Percentiles rank a stretch among this genome's conserved stretches.
These are phyloP conservation scores for Sphenostylis stenocarpa DNA, from an alignment of 306 rosid species.

Conservation along the genomic window DNA sequence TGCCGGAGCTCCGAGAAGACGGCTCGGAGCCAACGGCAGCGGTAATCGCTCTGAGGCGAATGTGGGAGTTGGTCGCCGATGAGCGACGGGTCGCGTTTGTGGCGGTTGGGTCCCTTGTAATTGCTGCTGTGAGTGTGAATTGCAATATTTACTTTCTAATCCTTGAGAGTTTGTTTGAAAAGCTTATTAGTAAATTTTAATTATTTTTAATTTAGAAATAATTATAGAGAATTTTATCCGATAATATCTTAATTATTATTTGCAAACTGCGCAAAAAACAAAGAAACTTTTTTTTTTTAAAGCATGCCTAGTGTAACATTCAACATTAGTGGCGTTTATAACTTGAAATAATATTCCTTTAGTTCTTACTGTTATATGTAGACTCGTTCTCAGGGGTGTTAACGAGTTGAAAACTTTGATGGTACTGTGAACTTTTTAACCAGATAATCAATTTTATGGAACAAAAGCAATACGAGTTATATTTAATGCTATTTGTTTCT, in stretches of 20 bases:
- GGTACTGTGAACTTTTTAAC: too few relatives aligned
- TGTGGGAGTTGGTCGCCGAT: conserved; percentile 59
- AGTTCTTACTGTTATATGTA: neutral
- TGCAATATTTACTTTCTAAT: neutral
- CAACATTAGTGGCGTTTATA: neutral
- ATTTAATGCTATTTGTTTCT: neutral
- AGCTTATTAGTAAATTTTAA: too few relatives aligned
- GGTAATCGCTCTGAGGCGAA: conserved; percentile 47
- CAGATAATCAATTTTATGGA: too few relatives aligned
- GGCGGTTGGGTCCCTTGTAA: conserved; percentile 45
- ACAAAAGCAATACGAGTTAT: too few relatives aligned
- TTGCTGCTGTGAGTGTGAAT: conserved; percentile 56
- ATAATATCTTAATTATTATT: neutral
- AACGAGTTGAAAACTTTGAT: too few relatives aligned
- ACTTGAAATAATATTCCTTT: neutral
- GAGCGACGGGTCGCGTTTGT: conserved; percentile 46
- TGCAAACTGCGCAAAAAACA: neutral
- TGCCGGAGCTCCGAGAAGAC: conserved; percentile 34
- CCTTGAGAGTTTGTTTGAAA: too few relatives aligned
- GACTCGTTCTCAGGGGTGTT: too few relatives aligned
- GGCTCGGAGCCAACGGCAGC: conserved; percentile 37
- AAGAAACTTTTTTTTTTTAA: neutral
- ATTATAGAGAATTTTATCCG: too few relatives aligned
- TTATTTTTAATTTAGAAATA: too few relatives aligned
- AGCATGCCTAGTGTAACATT: neutral